Evolutionary conservation across 176 grass and related monocot species (phyloP), one percentile per base, ranked within the genome.

Genomic region (Tuctoria greenei): DNA sequence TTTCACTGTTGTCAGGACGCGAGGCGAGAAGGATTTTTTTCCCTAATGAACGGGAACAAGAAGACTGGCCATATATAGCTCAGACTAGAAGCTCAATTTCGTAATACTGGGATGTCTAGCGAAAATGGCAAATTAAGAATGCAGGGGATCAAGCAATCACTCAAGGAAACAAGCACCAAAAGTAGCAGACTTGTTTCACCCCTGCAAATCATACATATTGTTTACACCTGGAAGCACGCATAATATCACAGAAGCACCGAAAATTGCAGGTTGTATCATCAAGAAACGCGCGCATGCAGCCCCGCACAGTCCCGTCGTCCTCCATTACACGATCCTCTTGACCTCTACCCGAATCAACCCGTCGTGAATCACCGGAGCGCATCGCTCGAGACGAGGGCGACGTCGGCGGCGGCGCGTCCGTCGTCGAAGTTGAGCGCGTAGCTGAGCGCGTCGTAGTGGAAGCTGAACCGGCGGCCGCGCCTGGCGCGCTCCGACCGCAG

Each of bases 361-460:
- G 11, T 27, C 26, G 5, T 46, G 10, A 4, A 21, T 77, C 75
- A 77, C 45, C 75, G 61, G 0, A 66, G 69, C 67, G 31, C 43
- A 46, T 21, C 4, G 55, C 23, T 2, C 38, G 50, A 47, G 61
- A 14, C 64, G 27, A 49, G 74, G 59, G 63, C 71, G 50, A 74
- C 71, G 40, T 72, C 73, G 62, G 79, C 36, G 12, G 36, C 78
- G 26, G 60, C 82, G 71, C 66, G 77, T 44, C 90, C 90, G 71
- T 97, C 93, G 73, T 97, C 93, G 79, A 93, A 97, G 79, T 96
- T 96, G 76, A 96, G 93, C 18, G 93, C 90, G 73, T 96, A 92
- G 90, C 93, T 96, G 78, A 92, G 91, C 55, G 93, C 87, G 55
- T 96, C 93, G 77, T 97, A 97, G 78, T 92, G 93, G 85, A 86